These are phyloP conservation scores for Solanum appendiculatum DNA, from an alignment of 257 asterid species.

Conservation along the genomic window DNA sequence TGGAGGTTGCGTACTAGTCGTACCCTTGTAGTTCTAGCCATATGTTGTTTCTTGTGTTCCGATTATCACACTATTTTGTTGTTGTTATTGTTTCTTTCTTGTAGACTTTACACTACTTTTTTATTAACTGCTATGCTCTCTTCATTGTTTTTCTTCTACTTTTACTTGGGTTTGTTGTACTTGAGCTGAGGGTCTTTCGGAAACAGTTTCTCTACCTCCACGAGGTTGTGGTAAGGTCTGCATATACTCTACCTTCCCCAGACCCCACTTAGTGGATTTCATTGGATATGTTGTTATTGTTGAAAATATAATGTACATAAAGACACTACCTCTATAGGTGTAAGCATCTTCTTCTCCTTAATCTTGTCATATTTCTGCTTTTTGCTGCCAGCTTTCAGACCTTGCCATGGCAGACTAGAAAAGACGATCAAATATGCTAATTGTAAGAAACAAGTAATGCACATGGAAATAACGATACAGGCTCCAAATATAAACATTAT, in stretches of 20 bases:
- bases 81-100: neutral
- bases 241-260: neutral
- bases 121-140: neutral
- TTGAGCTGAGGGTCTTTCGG: neutral
- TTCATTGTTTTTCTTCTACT: neutral
- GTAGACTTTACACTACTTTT: neutral
- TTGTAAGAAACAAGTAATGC: neutral
- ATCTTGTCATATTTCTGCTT: constrained; percentile 90
- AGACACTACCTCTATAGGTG: constrained; percentile 69
- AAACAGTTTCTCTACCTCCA: neutral
- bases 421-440: neutral
- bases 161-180: neutral
- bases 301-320: neutral
- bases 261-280: neutral
- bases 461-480: neutral
- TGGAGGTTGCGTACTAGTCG: neutral
- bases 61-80: too few relatives aligned
- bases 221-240: neutral
- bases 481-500: neutral
- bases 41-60: neutral
- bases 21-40: neutral
- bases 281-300: neutral
- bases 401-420: constrained; percentile 92
- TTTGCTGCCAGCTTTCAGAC: constrained; percentile 85
- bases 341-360: constrained; percentile 94